phyloP scores from a whole-genome alignment of 2,329 filamentous ascomycete genomes.

The Aspergillus luchuensis region DNA sequence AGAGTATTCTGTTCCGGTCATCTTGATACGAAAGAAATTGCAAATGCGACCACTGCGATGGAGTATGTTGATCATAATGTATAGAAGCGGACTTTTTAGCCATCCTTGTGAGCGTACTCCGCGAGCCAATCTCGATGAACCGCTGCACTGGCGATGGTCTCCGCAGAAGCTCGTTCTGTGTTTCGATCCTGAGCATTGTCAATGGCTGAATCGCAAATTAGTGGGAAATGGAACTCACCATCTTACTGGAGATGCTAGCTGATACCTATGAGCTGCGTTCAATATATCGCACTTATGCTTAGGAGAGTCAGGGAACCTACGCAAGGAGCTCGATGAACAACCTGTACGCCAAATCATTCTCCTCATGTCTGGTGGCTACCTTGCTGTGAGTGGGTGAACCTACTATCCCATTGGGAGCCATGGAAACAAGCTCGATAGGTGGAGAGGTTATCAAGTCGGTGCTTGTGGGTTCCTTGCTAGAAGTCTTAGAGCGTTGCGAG shows the following conservation, averaged over 20 bases:
- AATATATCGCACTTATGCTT: neutral
- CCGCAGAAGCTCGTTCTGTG: conserved; percentile 39
- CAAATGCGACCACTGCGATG: conserved; percentile 21
- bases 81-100: conserved; percentile 37
- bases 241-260: conserved; percentile 31
- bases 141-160: conserved; percentile 29
- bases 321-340: conserved; percentile 34
- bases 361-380: neutral
- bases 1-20: conserved; percentile 16
- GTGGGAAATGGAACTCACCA: conserved; percentile 17
- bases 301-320: conserved; percentile 19
- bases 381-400: neutral
- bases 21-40: conserved; percentile 30
- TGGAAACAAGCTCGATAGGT: neutral
- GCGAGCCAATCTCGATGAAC: conserved; percentile 45
- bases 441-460: neutral
- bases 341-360: conserved; percentile 22
- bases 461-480: no score
- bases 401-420: conserved; percentile 5
- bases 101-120: conserved; percentile 41
- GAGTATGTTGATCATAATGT: conserved; percentile 24
- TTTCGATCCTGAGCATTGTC: conserved; percentile 38
- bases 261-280: conserved; percentile 24
- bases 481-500: no score
- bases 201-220: neutral